A percentile compares a stretch with the other conserved stretches of the same genome.
phyloP scores from a whole-genome alignment of 768 basidiomycete genomes.

The Mycena pura region DNA sequence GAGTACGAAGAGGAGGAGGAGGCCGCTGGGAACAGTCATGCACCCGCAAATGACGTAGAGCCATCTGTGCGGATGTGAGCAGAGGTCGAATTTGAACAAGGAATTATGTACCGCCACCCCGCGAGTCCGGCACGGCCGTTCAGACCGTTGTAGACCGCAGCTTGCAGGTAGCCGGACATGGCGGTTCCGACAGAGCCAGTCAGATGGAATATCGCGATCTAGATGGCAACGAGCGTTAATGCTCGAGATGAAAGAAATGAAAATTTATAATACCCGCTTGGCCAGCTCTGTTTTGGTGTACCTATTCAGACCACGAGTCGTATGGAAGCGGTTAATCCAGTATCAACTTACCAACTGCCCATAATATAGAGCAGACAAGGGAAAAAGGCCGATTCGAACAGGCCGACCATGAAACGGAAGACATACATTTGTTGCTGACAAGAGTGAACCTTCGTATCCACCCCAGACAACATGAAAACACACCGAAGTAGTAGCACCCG shows the following conservation, averaged over 20 bases:
- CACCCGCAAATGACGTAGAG: constrained; percentile 35
- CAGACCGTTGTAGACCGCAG: constrained; percentile 31
- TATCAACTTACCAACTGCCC: constrained; percentile 30
- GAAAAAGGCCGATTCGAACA: constrained; percentile 34
- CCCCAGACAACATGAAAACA: neutral
- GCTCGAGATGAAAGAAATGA: neutral
- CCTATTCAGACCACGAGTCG: neutral
- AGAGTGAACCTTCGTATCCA: neutral
- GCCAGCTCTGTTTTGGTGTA: constrained; percentile 32
- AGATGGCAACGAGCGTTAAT: neutral
- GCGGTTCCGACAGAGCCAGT: constrained; percentile 32
- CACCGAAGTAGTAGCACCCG: constrained; percentile 29
- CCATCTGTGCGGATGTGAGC: constrained; percentile 21
- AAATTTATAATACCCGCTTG: constrained; percentile 19
- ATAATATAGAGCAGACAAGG: constrained; percentile 30
- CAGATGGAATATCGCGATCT: constrained; percentile 34
- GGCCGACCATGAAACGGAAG: constrained; percentile 32
- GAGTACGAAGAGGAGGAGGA: constrained; percentile 28
- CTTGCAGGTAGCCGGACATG: constrained; percentile 35
- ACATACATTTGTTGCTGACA: constrained; percentile 31
- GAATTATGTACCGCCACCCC: constrained; percentile 29
- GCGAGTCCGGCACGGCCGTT: constrained; percentile 30
- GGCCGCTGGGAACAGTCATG: constrained; percentile 34
- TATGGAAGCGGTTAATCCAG: neutral
- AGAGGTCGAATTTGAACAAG: neutral